These are phyloP conservation scores for Penicillium paxilli DNA, from an alignment of 495 filamentous ascomycete species.

Conservation along the genomic window DNA sequence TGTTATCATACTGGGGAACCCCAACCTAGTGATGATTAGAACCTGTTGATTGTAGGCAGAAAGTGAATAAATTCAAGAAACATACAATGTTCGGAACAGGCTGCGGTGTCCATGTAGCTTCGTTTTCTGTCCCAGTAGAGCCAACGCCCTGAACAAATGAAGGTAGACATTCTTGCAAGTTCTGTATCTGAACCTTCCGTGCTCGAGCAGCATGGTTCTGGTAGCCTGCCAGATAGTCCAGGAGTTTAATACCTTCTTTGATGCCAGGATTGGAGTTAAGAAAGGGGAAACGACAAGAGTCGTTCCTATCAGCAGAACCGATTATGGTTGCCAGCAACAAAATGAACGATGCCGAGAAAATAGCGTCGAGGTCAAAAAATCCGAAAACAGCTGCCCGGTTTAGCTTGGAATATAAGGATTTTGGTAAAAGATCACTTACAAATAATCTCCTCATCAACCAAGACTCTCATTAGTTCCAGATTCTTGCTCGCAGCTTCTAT, in stretches of 20 bases:
- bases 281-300: background rate
- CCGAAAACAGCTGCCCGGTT: background rate
- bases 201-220: background rate
- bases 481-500: slow-evolving; percentile 4
- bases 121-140: background rate
- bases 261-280: slow-evolving; percentile 3
- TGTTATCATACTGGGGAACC: background rate
- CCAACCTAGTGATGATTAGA: background rate
- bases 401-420: background rate
- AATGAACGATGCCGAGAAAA: slow-evolving; percentile 3
- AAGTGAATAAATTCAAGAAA: background rate
- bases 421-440: background rate
- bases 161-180: background rate
- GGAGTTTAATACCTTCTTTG: background rate
- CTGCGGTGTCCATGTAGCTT: background rate
- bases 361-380: slow-evolving; percentile 7
- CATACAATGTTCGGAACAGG: background rate
- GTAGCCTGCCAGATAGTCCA: background rate
- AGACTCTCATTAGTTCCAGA: slow-evolving; percentile 1
- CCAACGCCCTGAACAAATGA: background rate
- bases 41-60: background rate
- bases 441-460: slow-evolving; percentile 4
- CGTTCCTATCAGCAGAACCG: background rate
- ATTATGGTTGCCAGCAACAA: slow-evolving; percentile 2
- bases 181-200: background rate